Percentiles rank a stretch among this genome's conserved stretches.
Conservation (phyloP, 805 yeast genomes). For the Pichia phayaonensis region DNA sequence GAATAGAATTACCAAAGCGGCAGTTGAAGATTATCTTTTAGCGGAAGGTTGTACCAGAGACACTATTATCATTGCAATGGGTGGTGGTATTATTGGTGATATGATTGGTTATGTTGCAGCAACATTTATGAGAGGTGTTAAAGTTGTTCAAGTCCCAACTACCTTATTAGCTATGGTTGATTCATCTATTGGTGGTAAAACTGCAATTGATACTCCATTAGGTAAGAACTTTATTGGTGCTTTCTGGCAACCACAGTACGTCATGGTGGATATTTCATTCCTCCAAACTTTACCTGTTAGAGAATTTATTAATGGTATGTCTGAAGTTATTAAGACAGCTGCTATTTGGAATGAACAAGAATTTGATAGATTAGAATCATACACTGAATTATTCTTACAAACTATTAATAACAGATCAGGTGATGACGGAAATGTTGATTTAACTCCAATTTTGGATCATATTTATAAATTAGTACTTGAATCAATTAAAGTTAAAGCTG, state of each 20-base stretch:
- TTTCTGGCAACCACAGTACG: conserved; percentile 90
- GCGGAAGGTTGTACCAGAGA: conserved; percentile 89
- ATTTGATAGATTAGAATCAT: conserved; percentile 73
- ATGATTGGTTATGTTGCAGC: conserved; percentile 99
- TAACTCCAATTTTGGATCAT: conserved; percentile 63
- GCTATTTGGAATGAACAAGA: conserved; percentile 94
- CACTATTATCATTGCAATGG: conserved; percentile 87
- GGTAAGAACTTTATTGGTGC: conserved; percentile 97
- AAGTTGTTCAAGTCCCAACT: conserved; percentile 91
- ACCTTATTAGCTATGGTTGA: conserved; percentile 95
- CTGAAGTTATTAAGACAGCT: conserved; percentile 95
- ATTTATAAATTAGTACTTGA: conserved; percentile 74
- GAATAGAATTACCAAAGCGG: conserved; percentile 81
- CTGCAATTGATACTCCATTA: conserved; percentile 93
- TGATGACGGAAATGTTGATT: conserved; percentile 45
- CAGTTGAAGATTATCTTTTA: conserved; percentile 84
- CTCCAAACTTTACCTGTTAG: conserved; percentile 83
- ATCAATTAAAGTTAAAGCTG: conserved; percentile 85
- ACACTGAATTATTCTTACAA: conserved; percentile 60
- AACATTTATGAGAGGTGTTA: conserved; percentile 96
- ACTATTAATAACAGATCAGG: conserved; percentile 45
- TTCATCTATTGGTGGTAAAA: conserved; percentile 96
- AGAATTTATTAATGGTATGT: conserved; percentile 97
- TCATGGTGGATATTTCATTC: conserved; percentile 82
- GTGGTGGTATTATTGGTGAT: conserved; percentile 98